Conservation (phyloP, 1,284 basidiomycete species). For the Hortiboletus rubellus region DNA sequence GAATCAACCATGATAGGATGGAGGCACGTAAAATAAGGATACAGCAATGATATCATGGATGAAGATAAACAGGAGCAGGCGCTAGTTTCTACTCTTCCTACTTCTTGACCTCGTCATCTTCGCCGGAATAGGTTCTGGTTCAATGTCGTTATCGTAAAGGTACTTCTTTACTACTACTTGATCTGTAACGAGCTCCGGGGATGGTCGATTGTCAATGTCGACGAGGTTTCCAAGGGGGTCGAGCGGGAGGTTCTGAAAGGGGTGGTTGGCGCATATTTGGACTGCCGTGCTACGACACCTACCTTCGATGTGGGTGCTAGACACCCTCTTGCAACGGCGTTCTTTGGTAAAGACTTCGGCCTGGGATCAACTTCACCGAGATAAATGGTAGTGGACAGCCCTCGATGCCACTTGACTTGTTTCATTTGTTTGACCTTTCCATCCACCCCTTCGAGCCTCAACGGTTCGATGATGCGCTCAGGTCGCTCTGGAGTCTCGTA, state of each 20-base stretch:
- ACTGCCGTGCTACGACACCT: slow-evolving; percentile 12
- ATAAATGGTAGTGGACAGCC: slow-evolving; percentile 59
- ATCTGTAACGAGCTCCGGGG: slow-evolving; percentile 63
- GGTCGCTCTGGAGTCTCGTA: slow-evolving; percentile 63
- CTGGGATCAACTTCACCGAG: slow-evolving; percentile 59
- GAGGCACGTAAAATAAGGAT: slow-evolving; percentile 32
- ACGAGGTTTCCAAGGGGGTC: slow-evolving; percentile 77
- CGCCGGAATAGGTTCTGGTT: slow-evolving; percentile 39
- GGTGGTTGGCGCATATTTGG: background rate
- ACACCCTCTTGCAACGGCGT: slow-evolving; percentile 59
- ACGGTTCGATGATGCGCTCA: slow-evolving; percentile 39
- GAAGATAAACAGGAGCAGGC: slow-evolving; percentile 18
- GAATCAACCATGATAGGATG: slow-evolving; percentile 1
- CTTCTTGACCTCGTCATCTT: slow-evolving; percentile 53
- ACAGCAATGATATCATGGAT: slow-evolving; percentile 31
- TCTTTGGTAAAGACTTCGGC: slow-evolving; percentile 44
- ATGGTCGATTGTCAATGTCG: slow-evolving; percentile 54
- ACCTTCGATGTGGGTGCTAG: slow-evolving; percentile 68
- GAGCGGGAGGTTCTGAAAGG: slow-evolving; percentile 56
- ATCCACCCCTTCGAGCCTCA: slow-evolving; percentile 39
- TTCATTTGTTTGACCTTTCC: slow-evolving; percentile 44
- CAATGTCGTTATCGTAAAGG: slow-evolving; percentile 77
- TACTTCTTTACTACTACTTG: slow-evolving; percentile 76
- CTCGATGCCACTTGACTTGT: slow-evolving; percentile 79
- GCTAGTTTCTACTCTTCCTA: slow-evolving; percentile 42